Evolutionary conservation across 2,329 filamentous ascomycete genomes (phyloP).

Genomic region (Pseudopithomyces chartarum): DNA sequence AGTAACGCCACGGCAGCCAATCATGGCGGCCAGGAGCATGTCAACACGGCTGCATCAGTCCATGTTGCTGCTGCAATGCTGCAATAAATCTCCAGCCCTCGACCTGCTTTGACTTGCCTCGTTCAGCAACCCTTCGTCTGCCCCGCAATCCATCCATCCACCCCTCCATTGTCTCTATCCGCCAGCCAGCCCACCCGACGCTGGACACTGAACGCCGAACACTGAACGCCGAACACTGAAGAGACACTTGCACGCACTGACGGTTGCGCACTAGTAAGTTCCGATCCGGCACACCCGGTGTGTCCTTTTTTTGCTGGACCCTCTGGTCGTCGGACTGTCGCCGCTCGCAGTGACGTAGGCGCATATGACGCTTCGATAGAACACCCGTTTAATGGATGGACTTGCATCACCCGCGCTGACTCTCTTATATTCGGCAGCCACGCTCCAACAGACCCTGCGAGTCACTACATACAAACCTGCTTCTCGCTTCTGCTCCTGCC

Average conservation of each 20-base stretch:
- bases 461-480: slow-evolving; percentile 7
- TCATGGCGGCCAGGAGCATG: slow-evolving; percentile 1
- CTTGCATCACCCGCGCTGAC: slow-evolving; percentile 17
- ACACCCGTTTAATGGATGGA: slow-evolving; percentile 12
- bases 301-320: neutral
- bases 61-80: neutral
- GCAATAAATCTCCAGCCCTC: neutral
- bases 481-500: neutral
- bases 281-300: slow-evolving; percentile 14
- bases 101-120: neutral
- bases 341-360: slow-evolving; percentile 20
- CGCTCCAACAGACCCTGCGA: slow-evolving; percentile 13
- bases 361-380: slow-evolving; percentile 16
- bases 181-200: too few species aligned
- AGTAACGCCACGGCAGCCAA: slow-evolving; percentile 14
- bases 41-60: neutral
- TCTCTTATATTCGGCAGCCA: slow-evolving; percentile 11
- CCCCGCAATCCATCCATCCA: too few species aligned
- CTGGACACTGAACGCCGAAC: too few species aligned
- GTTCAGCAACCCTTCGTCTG: neutral
- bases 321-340: neutral
- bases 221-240: neutral
- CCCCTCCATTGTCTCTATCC: too few species aligned
- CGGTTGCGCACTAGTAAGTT: slow-evolving; percentile 11
- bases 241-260: neutral